A percentile compares a stretch with the other conserved stretches of the same genome.
Conservation (phyloP, 305 asterid genomes). For the Stenogyne calaminthoides region DNA sequence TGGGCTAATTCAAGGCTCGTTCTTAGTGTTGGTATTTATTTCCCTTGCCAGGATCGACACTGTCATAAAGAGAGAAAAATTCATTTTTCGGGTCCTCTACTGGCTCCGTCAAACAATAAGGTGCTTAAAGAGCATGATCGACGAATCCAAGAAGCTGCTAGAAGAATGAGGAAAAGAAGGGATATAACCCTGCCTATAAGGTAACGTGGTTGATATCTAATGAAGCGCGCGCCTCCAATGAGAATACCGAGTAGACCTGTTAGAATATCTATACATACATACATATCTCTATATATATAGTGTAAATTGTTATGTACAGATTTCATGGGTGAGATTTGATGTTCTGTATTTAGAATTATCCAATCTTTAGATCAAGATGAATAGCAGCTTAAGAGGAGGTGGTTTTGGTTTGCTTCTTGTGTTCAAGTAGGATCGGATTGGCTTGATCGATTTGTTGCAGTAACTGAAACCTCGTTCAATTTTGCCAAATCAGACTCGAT, state of each 20-base stretch:
- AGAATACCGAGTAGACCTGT: slow-evolving; percentile 29
- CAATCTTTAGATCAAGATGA: slow-evolving; percentile 12
- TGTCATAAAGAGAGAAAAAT: slow-evolving; percentile 49
- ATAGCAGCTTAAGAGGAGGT: neutral
- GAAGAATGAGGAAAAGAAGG: slow-evolving; percentile 61
- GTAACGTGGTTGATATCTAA: slow-evolving; percentile 33
- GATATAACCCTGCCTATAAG: slow-evolving; percentile 47
- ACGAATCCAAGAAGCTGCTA: slow-evolving; percentile 79
- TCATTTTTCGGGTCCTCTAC: slow-evolving; percentile 83
- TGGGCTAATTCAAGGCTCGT: neutral
- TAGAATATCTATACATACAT: slow-evolving; percentile 3
- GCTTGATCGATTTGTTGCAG: neutral
- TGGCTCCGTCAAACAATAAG: slow-evolving; percentile 64
- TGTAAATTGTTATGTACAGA: slow-evolving; percentile 41
- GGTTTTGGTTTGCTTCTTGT: neutral
- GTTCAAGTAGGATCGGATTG: neutral
- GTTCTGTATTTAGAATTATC: slow-evolving; percentile 32
- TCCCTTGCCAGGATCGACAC: slow-evolving; percentile 44
- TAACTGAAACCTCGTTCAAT: neutral
- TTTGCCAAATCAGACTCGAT: too few species aligned
- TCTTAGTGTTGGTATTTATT: neutral
- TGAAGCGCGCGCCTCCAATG: slow-evolving; percentile 33
- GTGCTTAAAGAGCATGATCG: slow-evolving; percentile 90
- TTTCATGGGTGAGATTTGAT: slow-evolving; percentile 25
- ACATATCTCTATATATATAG: neutral